Base-by-base conservation (phyloP, 2,329 filamentous ascomycete genomes). In the Curvularia sp. region DNA sequence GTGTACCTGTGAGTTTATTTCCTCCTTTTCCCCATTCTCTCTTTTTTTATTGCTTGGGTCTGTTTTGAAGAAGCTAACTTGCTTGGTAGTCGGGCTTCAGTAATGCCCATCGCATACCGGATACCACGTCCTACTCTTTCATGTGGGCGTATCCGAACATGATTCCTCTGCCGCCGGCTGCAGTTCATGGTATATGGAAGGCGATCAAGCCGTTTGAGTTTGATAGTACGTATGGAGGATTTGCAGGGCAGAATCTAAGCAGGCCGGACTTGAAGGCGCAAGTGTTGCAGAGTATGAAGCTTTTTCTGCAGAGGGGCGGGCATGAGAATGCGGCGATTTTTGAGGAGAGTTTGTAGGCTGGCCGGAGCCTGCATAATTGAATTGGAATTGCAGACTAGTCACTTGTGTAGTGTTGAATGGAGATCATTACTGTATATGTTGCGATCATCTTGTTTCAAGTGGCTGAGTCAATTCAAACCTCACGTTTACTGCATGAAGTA, bases 281-380 rank as follows among this genome's bases (percentile, higher is more conserved):
- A 62, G 83, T 94, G 26, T 68, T 93, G 70, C 86, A 92, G 59
- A 93, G 90, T 72, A 91, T 91, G 83, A 86, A 91, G 80, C 90
- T 92, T 20, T 89, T 92, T 70, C 80, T 88, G 2, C 79, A 72
- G 63, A 79, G 76, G 22, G 83, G 82, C 69, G 85, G 85, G 0
- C 79, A 83, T 65, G 71, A 57, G 6, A 68, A 72, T 2, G 81
- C 84, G 49, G 71, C 72, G 0, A 69, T 86, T 24, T 73, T 67
- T 39, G 39, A 58, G 6, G 75, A 77, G 59, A 69, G 4, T 44
- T 18, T 55, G 26, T 58, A 53, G 30, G 5, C 7, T 18, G 28
- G 2, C 10, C 5, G 22, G 4, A 20, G 39, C 8, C n/a, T 15
- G 33, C 33, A 12, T 4, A 35, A 9, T 35, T 15, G 33, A 35